These are phyloP conservation scores for Saxophila tyrrhenica DNA, from an alignment of 495 filamentous ascomycete species.

Conservation along the genomic window DNA sequence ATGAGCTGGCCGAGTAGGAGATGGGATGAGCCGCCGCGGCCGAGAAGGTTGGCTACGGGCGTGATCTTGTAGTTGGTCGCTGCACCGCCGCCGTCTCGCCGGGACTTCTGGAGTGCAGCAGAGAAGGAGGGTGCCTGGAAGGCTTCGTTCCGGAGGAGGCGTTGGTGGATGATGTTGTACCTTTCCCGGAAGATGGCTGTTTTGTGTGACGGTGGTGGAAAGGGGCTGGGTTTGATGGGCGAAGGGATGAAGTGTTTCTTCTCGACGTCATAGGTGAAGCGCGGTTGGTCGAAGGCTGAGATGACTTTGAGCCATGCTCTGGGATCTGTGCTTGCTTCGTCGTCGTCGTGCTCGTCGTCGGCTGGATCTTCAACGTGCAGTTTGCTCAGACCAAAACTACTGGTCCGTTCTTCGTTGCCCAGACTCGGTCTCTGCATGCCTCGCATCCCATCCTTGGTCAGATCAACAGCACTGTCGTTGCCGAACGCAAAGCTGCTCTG, in stretches of 20 bases:
- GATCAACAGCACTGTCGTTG: slow-evolving; percentile 11
- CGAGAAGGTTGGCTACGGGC: slow-evolving; percentile 84
- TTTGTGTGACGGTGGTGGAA: slow-evolving; percentile 71
- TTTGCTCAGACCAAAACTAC: slow-evolving; percentile 51
- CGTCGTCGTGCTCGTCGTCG: slow-evolving; percentile 37
- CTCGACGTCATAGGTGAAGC: slow-evolving; percentile 67
- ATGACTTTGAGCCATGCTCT: slow-evolving; percentile 70
- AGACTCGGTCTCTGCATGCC: slow-evolving; percentile 17
- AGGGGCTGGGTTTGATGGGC: slow-evolving; percentile 56
- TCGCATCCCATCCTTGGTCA: neutral
- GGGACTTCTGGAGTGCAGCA: neutral
- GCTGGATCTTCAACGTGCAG: slow-evolving; percentile 40
- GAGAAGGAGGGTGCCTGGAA: slow-evolving; percentile 70
- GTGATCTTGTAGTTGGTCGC: slow-evolving; percentile 72
- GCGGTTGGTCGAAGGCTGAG: slow-evolving; percentile 74
- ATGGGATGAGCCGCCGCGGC: slow-evolving; percentile 73
- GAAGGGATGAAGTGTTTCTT: slow-evolving; percentile 78
- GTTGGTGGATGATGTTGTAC: slow-evolving; percentile 81
- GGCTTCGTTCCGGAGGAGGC: slow-evolving; percentile 80
- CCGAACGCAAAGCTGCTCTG: slow-evolving; percentile 46
- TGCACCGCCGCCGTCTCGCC: slow-evolving; percentile 25
- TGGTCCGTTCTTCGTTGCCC: slow-evolving; percentile 33
- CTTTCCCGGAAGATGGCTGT: slow-evolving; percentile 77
- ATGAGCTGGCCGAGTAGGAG: slow-evolving; percentile 77
- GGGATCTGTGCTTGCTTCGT: slow-evolving; percentile 45